phyloP scores from a whole-genome alignment of 129 eudicot genomes.

The Heracleum sosnowskyi region DNA sequence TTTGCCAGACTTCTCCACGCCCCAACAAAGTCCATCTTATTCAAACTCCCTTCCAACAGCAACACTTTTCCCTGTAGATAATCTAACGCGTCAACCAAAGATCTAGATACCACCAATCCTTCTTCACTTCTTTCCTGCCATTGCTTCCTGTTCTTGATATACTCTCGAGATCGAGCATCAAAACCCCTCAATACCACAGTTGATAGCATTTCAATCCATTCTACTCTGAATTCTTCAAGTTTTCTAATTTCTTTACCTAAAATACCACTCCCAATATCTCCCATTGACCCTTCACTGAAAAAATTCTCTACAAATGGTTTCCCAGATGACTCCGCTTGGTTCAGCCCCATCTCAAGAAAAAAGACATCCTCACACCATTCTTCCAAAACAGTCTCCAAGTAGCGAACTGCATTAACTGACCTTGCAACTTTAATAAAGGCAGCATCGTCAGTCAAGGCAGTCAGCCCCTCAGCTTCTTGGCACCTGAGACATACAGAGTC shows the following conservation, averaged over 20 bases:
- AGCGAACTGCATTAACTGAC: constrained; percentile 54
- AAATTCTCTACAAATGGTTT: constrained; percentile 11
- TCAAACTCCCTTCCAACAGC: constrained; percentile 49
- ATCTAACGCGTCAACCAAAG: constrained; percentile 68
- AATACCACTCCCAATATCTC: constrained; percentile 30
- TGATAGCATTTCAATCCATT: constrained; percentile 77
- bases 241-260: constrained; percentile 59
- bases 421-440: constrained; percentile 64
- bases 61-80: constrained; percentile 65
- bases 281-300: constrained; percentile 8
- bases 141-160: constrained; percentile 71
- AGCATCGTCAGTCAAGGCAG: constrained; percentile 71
- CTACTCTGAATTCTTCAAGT: constrained; percentile 60
- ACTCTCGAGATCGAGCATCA: constrained; percentile 62
- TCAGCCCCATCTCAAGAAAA: constrained; percentile 74
- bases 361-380: constrained; percentile 84
- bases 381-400: constrained; percentile 52
- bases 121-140: constrained; percentile 80
- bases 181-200: constrained; percentile 74
- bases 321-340: constrained; percentile 20
- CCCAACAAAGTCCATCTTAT: constrained; percentile 62
- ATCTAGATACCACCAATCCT: constrained; percentile 53
- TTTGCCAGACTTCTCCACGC: constrained; percentile 76
- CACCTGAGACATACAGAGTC: constrained; percentile 53
- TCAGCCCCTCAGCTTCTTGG: constrained; percentile 95